Base-by-base conservation (phyloP, 1,284 basidiomycete genomes). In the Stygiomarasmius scandens region DNA sequence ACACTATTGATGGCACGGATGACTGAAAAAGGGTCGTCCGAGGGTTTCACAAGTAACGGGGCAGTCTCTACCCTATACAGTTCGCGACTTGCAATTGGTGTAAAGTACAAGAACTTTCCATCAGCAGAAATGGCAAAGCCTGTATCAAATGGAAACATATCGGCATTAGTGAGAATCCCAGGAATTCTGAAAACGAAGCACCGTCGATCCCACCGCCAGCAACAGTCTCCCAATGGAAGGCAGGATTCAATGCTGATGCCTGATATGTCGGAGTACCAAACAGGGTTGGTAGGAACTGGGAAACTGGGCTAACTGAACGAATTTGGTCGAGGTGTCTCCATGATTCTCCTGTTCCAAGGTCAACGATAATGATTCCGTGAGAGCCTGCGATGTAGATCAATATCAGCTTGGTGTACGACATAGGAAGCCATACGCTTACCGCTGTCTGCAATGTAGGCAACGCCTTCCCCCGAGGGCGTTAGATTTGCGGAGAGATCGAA, bases 391-490 rank as follows among this genome's bases (percentile, higher is more conserved):
- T 61, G 11, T 29, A 34, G 22, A 53, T 24, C 23, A 22, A n/a
- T n/a, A 19, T 5, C 6, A 47, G 2, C n/a, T n/a, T n/a, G n/a
- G n/a, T n/a, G n/a, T n/a, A n/a, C n/a, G n/a, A n/a, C n/a, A n/a
- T n/a, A n/a, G n/a, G n/a, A n/a, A n/a, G n/a, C n/a, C n/a, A 10
- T 19, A 14, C 2, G 48, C 62, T 49, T 32, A 62, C 63, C 62
- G 47, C 63, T 65, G 54, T 71, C 70, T n/a, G 68, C 62, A 50
- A 71, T 68, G 54, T 70, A 70, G 12, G 69, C 69, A 27, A 69
- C 60, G 11, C 69, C 69, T 23, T 62, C 53, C 5, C 69, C 69
- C 25, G 60, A 59, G 2, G 55, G 44, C 3, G 62, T 64, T 16
- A 62, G 29, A n/a, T 58, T 55, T 11, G 64, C 48, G 12, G 62